Conservation (phyloP, 1,284 basidiomycete species). For the Abortiporus biennis region DNA sequence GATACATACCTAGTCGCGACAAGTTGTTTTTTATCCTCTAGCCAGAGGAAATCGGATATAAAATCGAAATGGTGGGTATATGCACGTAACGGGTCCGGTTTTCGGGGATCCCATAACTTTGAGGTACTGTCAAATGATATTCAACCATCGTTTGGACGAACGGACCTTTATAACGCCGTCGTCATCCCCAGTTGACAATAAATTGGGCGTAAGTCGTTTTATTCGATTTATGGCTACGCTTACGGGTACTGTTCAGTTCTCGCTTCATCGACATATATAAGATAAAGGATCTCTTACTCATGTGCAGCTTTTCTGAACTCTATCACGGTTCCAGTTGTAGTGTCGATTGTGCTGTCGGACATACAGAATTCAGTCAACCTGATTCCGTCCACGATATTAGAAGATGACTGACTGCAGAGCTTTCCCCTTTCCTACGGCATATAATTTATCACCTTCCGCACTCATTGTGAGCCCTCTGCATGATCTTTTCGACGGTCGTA, state of each 20-base stretch:
- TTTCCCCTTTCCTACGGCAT: conserved; percentile 82
- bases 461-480: conserved; percentile 68
- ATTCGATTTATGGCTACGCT: conserved; percentile 86
- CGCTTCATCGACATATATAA: conserved; percentile 10
- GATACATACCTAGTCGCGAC: conserved; percentile 74
- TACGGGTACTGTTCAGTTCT: conserved; percentile 31
- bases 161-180: conserved; percentile 86
- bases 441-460: conserved; percentile 62
- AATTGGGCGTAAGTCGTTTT: conserved; percentile 58
- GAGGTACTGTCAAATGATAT: conserved; percentile 1
- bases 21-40: conserved; percentile 80
- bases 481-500: conserved; percentile 68
- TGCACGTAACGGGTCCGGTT: conserved; percentile 52
- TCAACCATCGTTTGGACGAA: neutral
- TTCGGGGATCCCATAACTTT: conserved; percentile 87
- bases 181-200: conserved; percentile 87
- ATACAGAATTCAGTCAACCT: neutral
- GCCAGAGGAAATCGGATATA: conserved; percentile 89
- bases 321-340: conserved; percentile 54
- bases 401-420: conserved; percentile 59
- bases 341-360: conserved; percentile 58
- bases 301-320: conserved; percentile 67
- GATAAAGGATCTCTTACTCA: conserved; percentile 61
- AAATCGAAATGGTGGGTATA: conserved; percentile 94
- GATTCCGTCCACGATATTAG: neutral